Conservation (phyloP, 1,284 basidiomycete species). For the Leccinum laetum region DNA sequence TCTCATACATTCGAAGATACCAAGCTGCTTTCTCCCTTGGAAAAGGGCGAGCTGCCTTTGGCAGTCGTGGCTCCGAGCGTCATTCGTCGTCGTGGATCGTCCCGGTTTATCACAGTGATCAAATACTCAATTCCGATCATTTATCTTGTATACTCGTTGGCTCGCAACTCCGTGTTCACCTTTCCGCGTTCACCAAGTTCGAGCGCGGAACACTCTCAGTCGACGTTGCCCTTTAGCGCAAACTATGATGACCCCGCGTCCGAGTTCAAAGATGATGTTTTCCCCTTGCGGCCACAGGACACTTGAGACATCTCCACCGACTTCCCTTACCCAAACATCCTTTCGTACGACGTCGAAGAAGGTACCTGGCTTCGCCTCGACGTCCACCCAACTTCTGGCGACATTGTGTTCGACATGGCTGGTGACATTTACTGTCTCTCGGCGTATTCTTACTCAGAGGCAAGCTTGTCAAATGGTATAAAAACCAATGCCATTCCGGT, state of each 20-base stretch:
- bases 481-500: conserved; percentile 30
- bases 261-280: conserved; percentile 60
- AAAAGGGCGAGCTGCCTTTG: conserved; percentile 24
- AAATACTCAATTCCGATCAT: conserved; percentile 23
- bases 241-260: conserved; percentile 35
- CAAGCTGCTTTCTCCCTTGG: conserved; percentile 14
- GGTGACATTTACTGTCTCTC: conserved; percentile 74
- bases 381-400: conserved; percentile 64
- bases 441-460: conserved; percentile 36
- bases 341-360: conserved; percentile 66
- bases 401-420: conserved; percentile 73
- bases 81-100: not conserved
- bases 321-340: conserved; percentile 60
- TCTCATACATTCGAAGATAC: conserved; percentile 4
- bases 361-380: conserved; percentile 76
- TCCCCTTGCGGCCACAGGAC: conserved; percentile 61
- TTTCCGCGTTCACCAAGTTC: not conserved
- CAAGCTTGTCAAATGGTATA: conserved; percentile 14
- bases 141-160: conserved; percentile 23
- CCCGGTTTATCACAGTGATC: conserved; percentile 12
- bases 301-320: conserved; percentile 81
- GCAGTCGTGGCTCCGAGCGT: conserved; percentile 1
- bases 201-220: conserved; percentile 1
- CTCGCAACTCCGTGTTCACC: conserved; percentile 6
- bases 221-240: conserved; percentile 6